phyloP scores from a whole-genome alignment of 768 basidiomycete species.

The Tylopilus subfusipes region DNA sequence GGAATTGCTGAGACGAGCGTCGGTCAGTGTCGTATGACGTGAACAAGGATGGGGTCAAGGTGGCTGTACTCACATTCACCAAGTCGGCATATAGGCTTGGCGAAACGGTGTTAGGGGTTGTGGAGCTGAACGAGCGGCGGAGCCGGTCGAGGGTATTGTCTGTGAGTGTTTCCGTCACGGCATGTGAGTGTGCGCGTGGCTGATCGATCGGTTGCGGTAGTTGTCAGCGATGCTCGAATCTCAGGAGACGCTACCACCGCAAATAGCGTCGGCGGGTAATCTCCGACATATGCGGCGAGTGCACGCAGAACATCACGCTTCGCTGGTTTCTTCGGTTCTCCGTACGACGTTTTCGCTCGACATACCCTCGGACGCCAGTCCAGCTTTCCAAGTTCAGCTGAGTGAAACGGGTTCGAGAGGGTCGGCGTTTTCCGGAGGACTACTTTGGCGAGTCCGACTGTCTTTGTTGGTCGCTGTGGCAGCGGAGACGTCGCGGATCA shows the following conservation, averaged over 20 bases:
- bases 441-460: slow-evolving; percentile 87
- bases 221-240: slow-evolving; percentile 87
- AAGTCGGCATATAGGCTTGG: slow-evolving; percentile 91
- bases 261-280: slow-evolving; percentile 46
- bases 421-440: slow-evolving; percentile 52
- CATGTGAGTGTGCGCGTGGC: neutral
- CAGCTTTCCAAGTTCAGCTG: slow-evolving; percentile 72
- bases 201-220: slow-evolving; percentile 37
- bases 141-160: slow-evolving; percentile 76
- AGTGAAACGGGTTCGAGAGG: slow-evolving; percentile 30
- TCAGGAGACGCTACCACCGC: slow-evolving; percentile 75
- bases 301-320: slow-evolving; percentile 83
- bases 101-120: slow-evolving; percentile 86
- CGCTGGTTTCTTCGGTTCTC: slow-evolving; percentile 65
- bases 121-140: slow-evolving; percentile 77
- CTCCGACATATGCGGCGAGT: slow-evolving; percentile 61
- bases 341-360: slow-evolving; percentile 87
- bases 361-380: slow-evolving; percentile 89
- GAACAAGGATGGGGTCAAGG: slow-evolving; percentile 84
- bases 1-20: neutral
- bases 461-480: slow-evolving; percentile 81
- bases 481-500: slow-evolving; percentile 40
- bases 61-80: slow-evolving; percentile 88
- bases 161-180: slow-evolving; percentile 44
- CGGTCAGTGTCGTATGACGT: slow-evolving; percentile 89